Evolutionary conservation across 345 rosid species (phyloP).

Genomic region (Arabidopsis arenosa): DNA sequence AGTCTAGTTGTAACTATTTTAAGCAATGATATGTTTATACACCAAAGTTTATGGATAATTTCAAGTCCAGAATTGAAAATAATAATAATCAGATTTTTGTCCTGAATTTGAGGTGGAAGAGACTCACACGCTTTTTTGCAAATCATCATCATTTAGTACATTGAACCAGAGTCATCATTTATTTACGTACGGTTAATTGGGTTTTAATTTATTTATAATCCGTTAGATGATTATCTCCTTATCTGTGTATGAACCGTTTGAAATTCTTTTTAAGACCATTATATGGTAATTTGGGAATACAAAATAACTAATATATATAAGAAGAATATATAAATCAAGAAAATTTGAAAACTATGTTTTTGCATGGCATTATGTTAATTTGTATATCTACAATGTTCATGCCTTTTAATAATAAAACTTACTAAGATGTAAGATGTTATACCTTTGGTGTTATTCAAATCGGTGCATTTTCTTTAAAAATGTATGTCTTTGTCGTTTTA

Average conservation of each 20-base stretch:
- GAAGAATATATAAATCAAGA: slow-evolving; percentile 7
- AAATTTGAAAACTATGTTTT: background rate
- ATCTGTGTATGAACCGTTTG: background rate
- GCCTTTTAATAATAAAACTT: background rate
- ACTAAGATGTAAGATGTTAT: background rate
- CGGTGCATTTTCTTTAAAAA: slow-evolving; percentile 14
- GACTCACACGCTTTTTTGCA: slow-evolving; percentile 39
- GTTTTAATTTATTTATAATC: background rate
- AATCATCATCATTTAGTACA: slow-evolving; percentile 25
- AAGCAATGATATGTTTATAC: background rate
- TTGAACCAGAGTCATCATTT: slow-evolving; percentile 36
- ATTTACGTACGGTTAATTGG: slow-evolving; percentile 24
- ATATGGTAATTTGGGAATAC: background rate
- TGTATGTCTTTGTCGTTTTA: slow-evolving; percentile 17
- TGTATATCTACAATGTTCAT: background rate
- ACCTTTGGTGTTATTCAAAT: background rate
- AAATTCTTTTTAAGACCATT: background rate
- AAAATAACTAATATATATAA: background rate
- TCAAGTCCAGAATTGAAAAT: slow-evolving; percentile 1
- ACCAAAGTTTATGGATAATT: background rate
- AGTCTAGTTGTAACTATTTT: slow-evolving; percentile 3
- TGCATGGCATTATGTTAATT: slow-evolving; percentile 5
- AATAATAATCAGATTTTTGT: slow-evolving; percentile 14
- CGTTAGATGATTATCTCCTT: background rate
- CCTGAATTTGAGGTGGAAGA: slow-evolving; percentile 42